These are phyloP conservation scores for Furcasterigmium furcatum DNA, from an alignment of 2,329 filamentous ascomycete genomes.

Conservation along the genomic window DNA sequence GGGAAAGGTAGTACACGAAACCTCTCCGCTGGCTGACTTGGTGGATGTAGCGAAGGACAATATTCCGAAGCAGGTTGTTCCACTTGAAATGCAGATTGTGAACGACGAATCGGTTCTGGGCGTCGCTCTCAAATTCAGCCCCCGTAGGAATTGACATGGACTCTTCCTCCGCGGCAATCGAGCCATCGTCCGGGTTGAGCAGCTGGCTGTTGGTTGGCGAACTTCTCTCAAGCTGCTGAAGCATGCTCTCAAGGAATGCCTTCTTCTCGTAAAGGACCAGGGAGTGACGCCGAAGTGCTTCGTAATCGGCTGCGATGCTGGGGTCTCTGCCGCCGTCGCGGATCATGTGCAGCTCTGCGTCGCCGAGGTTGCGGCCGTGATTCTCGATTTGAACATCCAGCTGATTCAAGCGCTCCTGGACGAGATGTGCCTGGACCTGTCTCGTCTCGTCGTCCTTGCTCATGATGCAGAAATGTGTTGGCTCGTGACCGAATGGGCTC, in stretches of 20 bases:
- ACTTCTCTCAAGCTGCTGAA: slow-evolving; percentile 43
- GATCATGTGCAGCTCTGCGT: slow-evolving; percentile 68
- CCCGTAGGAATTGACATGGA: slow-evolving; percentile 65
- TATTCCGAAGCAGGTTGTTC: slow-evolving; percentile 95
- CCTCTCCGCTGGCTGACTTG: slow-evolving; percentile 94
- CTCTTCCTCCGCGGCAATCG: slow-evolving; percentile 51
- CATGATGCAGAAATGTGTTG: slow-evolving; percentile 95
- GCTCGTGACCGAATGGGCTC: slow-evolving; percentile 89
- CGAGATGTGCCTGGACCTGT: slow-evolving; percentile 80
- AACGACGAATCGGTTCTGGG: slow-evolving; percentile 96
- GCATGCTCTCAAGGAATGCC: slow-evolving; percentile 55
- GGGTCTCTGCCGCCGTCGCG: slow-evolving; percentile 46
- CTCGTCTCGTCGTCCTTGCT: slow-evolving; percentile 85
- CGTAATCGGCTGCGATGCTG: slow-evolving; percentile 54
- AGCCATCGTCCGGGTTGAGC: slow-evolving; percentile 21
- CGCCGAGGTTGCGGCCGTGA: slow-evolving; percentile 69
- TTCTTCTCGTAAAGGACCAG: slow-evolving; percentile 55
- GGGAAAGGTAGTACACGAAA: slow-evolving; percentile 96
- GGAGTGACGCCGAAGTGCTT: slow-evolving; percentile 55
- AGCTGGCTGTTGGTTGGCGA: slow-evolving; percentile 22
- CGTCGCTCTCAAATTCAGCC: slow-evolving; percentile 86
- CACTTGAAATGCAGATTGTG: slow-evolving; percentile 98
- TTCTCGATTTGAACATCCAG: slow-evolving; percentile 74
- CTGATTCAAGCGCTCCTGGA: slow-evolving; percentile 75
- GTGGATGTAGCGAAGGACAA: slow-evolving; percentile 94